Base-by-base conservation (phyloP, 257 asterid species). In the Solanum habrochaites region DNA sequence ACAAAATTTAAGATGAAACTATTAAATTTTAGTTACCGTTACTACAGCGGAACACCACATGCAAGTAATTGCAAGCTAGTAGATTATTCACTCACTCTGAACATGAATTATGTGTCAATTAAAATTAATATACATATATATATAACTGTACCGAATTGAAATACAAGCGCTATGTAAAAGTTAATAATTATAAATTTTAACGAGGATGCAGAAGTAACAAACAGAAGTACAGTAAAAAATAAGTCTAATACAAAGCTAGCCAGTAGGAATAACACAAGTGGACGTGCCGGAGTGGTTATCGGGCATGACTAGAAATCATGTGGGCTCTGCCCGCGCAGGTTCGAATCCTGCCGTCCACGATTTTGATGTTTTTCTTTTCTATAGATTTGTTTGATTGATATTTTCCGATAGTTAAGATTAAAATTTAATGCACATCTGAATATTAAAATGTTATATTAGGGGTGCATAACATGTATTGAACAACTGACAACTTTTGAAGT, bases 251-350 rank as follows among this genome's bases (percentile, higher is more conserved):
- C 0, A n/a, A 11, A 1, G 1, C 7, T 67, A 29, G 31, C 40
- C 11, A 3, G 0, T 5, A 7, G 0, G 0, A 12, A 1, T 2
- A 12, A 29, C 0, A 71, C 15, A 21, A 10, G 85, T 86, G 88
- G 82, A 80, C 86, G 82, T 66, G 88, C 86, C 86, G 86, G 86
- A 84, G 78, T 84, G 87, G 83, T 74, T 58, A 77, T 45, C 80
- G 88, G 90, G 80, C 88, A 75, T 85, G 47, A 66, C 82, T 32
- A 47, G 84, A 88, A 85, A 78, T 75, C 43, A 64, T 64, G 70
- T 78, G 81, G 75, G 87, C 83, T 67, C 14, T 88, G 86, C 88
- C 90, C 90, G 88, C 88, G 86, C 90, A 88, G 88, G 88, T 85
- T 88, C 86, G 90, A 88, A 88, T 85, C 88, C 83, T 88, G 86